Conservation (phyloP, 2,329 filamentous ascomycete species). For the Aschersonia sp. region DNA sequence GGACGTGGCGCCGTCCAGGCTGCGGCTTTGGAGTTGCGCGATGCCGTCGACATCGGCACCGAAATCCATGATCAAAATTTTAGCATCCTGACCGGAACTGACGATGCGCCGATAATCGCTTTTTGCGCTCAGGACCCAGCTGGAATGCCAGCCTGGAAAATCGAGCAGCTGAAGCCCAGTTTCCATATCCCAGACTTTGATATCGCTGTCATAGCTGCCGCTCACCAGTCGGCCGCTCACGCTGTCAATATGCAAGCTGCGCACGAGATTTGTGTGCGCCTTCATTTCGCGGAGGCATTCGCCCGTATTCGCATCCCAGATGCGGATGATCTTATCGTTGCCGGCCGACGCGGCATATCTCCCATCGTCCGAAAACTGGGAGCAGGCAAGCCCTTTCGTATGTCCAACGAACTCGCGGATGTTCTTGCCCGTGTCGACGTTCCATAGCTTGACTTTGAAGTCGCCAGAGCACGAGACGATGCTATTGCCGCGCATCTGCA, state of each 20-base stretch:
- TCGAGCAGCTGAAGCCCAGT: constrained; percentile 66
- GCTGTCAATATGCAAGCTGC: constrained; percentile 81
- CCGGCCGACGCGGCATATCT: constrained; percentile 85
- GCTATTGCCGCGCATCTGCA: constrained; percentile 85
- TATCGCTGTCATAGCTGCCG: constrained; percentile 87
- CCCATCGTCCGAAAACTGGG: constrained; percentile 93
- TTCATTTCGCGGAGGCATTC: constrained; percentile 67
- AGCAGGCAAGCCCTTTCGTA: constrained; percentile 86
- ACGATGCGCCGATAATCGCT: constrained; percentile 91
- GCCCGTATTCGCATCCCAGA: constrained; percentile 88
- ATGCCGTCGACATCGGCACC: constrained; percentile 46
- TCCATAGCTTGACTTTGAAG: constrained; percentile 89
- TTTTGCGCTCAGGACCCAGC: constrained; percentile 94
- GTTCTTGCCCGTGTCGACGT: constrained; percentile 74
- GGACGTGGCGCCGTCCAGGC: not conserved
- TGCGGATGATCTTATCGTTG: constrained; percentile 89
- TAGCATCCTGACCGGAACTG: constrained; percentile 85
- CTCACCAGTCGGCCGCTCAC: constrained; percentile 76
- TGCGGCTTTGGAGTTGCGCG: constrained; percentile 37
- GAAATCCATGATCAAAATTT: constrained; percentile 91
- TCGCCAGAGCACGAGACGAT: constrained; percentile 91
- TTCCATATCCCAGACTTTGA: constrained; percentile 85
- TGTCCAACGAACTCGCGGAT: constrained; percentile 85
- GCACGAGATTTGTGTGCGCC: constrained; percentile 75
- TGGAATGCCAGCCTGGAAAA: constrained; percentile 89